These are phyloP conservation scores for Penicillium salamii DNA, from an alignment of 495 filamentous ascomycete species.

Conservation along the genomic window DNA sequence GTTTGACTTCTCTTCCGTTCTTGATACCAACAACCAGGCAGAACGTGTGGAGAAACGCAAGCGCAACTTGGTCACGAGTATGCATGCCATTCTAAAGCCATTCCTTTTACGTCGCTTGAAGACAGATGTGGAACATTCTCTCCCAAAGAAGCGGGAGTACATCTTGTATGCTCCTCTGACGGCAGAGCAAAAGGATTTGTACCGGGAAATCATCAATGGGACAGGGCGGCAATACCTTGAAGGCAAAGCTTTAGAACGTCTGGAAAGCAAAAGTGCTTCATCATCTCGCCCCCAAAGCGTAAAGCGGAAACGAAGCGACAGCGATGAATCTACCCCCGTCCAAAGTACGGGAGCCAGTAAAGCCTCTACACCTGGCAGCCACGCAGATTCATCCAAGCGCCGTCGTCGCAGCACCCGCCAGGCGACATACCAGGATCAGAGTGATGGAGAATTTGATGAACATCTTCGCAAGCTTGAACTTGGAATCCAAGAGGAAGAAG, in stretches of 20 bases:
- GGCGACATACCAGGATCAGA: slow-evolving; percentile 73
- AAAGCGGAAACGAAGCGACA: slow-evolving; percentile 54
- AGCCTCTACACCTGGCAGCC: slow-evolving; percentile 63
- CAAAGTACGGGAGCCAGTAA: slow-evolving; percentile 75
- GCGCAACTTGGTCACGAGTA: slow-evolving; percentile 77
- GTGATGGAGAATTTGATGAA: slow-evolving; percentile 70
- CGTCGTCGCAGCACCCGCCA: slow-evolving; percentile 42
- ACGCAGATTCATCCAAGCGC: slow-evolving; percentile 39
- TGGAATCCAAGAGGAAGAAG: slow-evolving; percentile 53
- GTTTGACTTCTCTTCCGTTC: slow-evolving; percentile 92
- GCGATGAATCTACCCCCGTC: slow-evolving; percentile 38
- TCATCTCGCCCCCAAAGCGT: slow-evolving; percentile 38
- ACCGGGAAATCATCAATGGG: slow-evolving; percentile 78
- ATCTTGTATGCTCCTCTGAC: slow-evolving; percentile 90
- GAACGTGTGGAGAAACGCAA: slow-evolving; percentile 53
- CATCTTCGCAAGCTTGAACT: slow-evolving; percentile 62
- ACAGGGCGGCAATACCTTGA: slow-evolving; percentile 80
- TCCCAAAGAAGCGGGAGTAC: slow-evolving; percentile 97
- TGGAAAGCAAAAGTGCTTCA: slow-evolving; percentile 35
- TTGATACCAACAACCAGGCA: slow-evolving; percentile 71
- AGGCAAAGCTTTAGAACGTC: slow-evolving; percentile 72
- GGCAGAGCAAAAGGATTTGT: slow-evolving; percentile 82
- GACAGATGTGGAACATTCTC: slow-evolving; percentile 80
- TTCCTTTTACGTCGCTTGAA: slow-evolving; percentile 87
- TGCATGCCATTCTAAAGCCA: slow-evolving; percentile 90